Conservation (phyloP, 1,284 basidiomycete genomes). For the Malassezia obtusa region DNA sequence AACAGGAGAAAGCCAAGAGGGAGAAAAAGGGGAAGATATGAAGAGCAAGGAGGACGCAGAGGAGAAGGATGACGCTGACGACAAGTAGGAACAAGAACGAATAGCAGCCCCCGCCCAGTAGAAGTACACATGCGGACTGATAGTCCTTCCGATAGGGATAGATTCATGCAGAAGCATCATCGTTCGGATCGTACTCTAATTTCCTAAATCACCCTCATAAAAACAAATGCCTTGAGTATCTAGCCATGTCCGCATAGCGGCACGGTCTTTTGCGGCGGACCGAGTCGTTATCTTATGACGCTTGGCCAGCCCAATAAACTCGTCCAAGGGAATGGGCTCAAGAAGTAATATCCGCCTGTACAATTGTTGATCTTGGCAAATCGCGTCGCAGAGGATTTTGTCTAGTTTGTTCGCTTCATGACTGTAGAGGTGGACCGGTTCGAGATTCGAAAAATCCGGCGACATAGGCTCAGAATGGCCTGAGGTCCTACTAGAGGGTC, state of each 20-base stretch:
- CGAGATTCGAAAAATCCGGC: too few species aligned
- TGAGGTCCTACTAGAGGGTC: too few species aligned
- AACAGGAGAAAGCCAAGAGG: background rate
- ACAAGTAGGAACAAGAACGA: background rate
- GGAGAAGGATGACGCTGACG: background rate
- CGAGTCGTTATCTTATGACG: background rate
- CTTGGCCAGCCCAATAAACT: constrained; percentile 1
- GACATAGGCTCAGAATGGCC: too few species aligned
- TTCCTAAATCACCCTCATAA: constrained; percentile 11
- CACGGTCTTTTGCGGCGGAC: background rate
- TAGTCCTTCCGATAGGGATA: too few species aligned
- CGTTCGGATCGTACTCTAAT: too few species aligned
- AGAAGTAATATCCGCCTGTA: constrained; percentile 7
- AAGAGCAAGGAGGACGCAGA: background rate
- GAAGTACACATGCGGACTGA: too few species aligned
- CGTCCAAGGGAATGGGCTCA: constrained; percentile 13
- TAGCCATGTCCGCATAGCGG: constrained; percentile 11
- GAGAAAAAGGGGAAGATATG: background rate
- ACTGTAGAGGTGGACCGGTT: background rate
- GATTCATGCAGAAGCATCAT: too few species aligned
- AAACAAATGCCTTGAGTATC: constrained; percentile 17
- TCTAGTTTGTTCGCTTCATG: constrained; percentile 4
- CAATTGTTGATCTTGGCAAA: constrained; percentile 4
- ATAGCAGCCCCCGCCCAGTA: too few species aligned
- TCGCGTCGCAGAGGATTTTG: background rate